phyloP scores from a whole-genome alignment of 768 basidiomycete species.

The Cyathus striatus region DNA sequence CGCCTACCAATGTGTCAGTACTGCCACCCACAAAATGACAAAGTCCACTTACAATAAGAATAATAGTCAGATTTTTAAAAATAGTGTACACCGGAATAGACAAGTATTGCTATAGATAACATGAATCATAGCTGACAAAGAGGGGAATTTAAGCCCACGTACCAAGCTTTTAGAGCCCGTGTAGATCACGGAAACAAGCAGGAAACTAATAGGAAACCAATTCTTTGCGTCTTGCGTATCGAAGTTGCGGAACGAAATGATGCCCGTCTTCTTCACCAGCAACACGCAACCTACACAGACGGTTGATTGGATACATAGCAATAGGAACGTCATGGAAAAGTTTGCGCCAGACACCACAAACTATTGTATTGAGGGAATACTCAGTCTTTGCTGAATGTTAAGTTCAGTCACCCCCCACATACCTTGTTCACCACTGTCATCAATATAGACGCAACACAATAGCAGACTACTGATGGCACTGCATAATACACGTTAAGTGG shows the following conservation, averaged over 20 bases:
- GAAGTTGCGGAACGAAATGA: conserved; percentile 84
- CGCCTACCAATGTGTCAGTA: conserved; percentile 45
- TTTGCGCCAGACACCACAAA: conserved; percentile 90
- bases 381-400: neutral
- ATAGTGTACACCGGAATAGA: conserved; percentile 98
- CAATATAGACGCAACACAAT: conserved; percentile 88
- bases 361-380: conserved; percentile 28
- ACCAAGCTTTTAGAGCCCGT: conserved; percentile 97
- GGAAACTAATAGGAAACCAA: conserved; percentile 93
- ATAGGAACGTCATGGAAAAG: conserved; percentile 96
- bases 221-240: conserved; percentile 77
- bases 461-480: conserved; percentile 83
- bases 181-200: conserved; percentile 94
- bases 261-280: conserved; percentile 63
- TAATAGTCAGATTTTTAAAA: conserved; percentile 99
- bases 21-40: conserved; percentile 1
- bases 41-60: conserved; percentile 83
- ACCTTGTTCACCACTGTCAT: conserved; percentile 99
- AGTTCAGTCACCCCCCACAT: neutral
- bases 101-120: conserved; percentile 77
- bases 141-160: conserved; percentile 27
- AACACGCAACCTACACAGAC: conserved; percentile 83
- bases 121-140: conserved; percentile 1
- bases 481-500: conserved; percentile 1
- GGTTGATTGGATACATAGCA: conserved; percentile 84